phyloP scores from a whole-genome alignment of 371 early-diverging fungal species.

The Cokeromyces recurvatus region DNA sequence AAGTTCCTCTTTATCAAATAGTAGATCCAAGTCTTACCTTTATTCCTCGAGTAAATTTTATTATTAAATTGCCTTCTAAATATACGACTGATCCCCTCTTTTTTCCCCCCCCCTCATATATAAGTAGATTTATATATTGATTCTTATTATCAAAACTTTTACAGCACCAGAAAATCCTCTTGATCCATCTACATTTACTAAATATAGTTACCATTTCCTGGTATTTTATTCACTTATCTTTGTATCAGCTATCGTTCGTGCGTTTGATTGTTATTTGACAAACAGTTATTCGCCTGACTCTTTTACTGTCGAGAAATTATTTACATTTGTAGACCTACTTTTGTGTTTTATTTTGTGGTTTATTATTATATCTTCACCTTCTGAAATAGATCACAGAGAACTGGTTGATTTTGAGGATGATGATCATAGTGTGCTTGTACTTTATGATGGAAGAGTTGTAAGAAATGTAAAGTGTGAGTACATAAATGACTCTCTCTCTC shows the following conservation, averaged over 20 bases:
- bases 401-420: conserved; percentile 38
- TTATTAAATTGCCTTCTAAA: not conserved
- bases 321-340: conserved; percentile 36
- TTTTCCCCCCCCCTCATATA: not conserved
- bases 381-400: conserved; percentile 42
- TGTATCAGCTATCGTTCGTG: conserved; percentile 39
- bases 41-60: conserved; percentile 29
- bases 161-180: conserved; percentile 43
- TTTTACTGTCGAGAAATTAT: conserved; percentile 34
- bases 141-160: conserved; percentile 46
- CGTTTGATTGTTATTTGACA: conserved; percentile 44
- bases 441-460: conserved; percentile 40
- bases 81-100: not conserved
- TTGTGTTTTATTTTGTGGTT: conserved; percentile 35
- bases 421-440: conserved; percentile 40
- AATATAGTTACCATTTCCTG: conserved; percentile 49
- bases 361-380: conserved; percentile 44
- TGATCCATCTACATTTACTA: conserved; percentile 49
- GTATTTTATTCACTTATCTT: conserved; percentile 43
- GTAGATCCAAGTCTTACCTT: conserved; percentile 35
- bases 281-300: conserved; percentile 29
- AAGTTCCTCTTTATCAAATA: conserved; percentile 30
- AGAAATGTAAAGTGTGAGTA: conserved; percentile 44
- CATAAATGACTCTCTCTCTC: too few relatives aligned
- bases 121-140: conserved; percentile 44